Percentiles rank a stretch among this genome's conserved stretches.
Evolutionary conservation across 1,139 yeast species (phyloP).

Genomic region (Taphrina sp.): DNA sequence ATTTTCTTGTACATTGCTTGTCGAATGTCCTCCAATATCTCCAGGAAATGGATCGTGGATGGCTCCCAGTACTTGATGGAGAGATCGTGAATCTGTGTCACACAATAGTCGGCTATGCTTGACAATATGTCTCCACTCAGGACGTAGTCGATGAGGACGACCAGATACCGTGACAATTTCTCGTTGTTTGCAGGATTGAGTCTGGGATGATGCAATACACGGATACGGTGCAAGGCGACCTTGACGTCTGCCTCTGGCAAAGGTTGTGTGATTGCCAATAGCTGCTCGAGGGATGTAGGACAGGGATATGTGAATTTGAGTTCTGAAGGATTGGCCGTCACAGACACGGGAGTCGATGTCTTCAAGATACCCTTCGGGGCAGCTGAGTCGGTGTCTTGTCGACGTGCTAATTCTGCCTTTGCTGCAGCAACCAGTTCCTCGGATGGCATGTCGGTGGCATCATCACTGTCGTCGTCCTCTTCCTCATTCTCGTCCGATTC

Average conservation of each 20-base stretch:
- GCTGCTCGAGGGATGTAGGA: slow-evolving; percentile 60
- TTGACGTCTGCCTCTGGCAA: slow-evolving; percentile 51
- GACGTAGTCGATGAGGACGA: slow-evolving; percentile 63
- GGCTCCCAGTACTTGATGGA: slow-evolving; percentile 26
- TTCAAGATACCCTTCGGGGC: slow-evolving; percentile 22
- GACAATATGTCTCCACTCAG: slow-evolving; percentile 48
- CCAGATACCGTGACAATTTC: slow-evolving; percentile 63
- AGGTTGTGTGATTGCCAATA: slow-evolving; percentile 47
- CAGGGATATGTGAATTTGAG: slow-evolving; percentile 46
- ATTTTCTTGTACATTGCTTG: slow-evolving; percentile 49
- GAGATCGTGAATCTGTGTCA: slow-evolving; percentile 21
- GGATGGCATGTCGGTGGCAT: slow-evolving; percentile 26
- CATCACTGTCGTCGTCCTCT: slow-evolving; percentile 39
- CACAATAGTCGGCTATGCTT: slow-evolving; percentile 8
- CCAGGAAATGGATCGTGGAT: slow-evolving; percentile 54
- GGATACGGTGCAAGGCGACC: slow-evolving; percentile 54
- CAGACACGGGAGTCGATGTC: slow-evolving; percentile 6
- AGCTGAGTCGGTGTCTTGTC: not conserved
- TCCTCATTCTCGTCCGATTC: slow-evolving; percentile 43
- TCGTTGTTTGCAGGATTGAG: slow-evolving; percentile 80
- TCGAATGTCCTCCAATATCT: slow-evolving; percentile 62
- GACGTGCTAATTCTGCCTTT: slow-evolving; percentile 23
- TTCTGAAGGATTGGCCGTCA: slow-evolving; percentile 37
- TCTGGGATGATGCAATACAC: slow-evolving; percentile 68
- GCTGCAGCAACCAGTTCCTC: slow-evolving; percentile 20